Conservation (phyloP, 768 basidiomycete species). For the Trametes sanguinea region DNA sequence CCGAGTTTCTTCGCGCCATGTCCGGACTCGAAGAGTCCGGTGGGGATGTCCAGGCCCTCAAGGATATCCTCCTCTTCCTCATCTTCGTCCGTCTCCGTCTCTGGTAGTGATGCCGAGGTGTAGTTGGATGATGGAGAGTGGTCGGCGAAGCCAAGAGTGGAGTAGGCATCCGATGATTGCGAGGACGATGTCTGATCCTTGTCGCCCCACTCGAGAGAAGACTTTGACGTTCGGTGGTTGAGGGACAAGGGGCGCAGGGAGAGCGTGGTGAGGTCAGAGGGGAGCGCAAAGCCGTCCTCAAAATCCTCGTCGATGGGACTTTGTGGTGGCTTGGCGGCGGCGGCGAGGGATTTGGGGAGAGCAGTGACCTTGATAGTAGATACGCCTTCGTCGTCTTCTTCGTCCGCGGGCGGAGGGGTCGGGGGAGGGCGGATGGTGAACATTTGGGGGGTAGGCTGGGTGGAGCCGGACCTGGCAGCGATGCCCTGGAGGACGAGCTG, state of each 20-base stretch:
- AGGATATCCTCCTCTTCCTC: conserved; percentile 69
- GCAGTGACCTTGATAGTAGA: conserved; percentile 80
- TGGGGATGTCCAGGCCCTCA: conserved; percentile 79
- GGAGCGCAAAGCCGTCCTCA: conserved; percentile 80
- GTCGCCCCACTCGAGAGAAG: conserved; percentile 84
- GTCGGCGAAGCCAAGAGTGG: conserved; percentile 66
- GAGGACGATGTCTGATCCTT: conserved; percentile 72
- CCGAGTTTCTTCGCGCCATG: conserved; percentile 53
- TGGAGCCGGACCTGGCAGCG: conserved; percentile 41
- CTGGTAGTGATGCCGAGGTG: conserved; percentile 63
- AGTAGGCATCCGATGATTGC: conserved; percentile 87
- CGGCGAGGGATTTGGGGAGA: no score
- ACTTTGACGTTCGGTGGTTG: conserved; percentile 77
- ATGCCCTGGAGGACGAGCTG: conserved; percentile 41
- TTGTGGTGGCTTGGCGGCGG: conserved; percentile 32
- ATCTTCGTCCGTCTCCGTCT: conserved; percentile 67
- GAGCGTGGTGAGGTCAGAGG: conserved; percentile 76
- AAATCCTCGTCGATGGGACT: conserved; percentile 73
- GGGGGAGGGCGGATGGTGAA: conserved; percentile 71
- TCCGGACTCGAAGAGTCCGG: conserved; percentile 73
- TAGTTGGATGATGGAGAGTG: conserved; percentile 61
- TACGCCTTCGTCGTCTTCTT: conserved; percentile 79
- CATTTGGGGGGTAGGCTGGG: conserved; percentile 40
- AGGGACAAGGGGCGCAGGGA: conserved; percentile 80
- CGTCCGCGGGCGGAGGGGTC: conserved; percentile 49